Conservation (phyloP, 192 early-diverging fungal species). For the Coemansia sp. region DNA sequence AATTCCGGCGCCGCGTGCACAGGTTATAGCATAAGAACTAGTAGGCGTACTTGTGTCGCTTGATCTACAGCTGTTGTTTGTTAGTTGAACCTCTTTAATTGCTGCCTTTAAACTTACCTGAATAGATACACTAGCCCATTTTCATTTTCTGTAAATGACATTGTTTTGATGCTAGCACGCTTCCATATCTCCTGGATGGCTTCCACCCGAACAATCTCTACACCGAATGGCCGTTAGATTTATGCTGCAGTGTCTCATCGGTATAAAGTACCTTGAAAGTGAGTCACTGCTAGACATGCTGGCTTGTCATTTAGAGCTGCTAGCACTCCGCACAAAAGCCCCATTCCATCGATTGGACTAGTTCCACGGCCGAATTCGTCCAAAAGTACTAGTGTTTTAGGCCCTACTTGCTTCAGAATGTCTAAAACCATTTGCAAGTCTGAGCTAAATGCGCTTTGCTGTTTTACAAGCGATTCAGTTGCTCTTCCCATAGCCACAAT, state of each 20-base stretch:
- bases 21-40: constrained; percentile 16
- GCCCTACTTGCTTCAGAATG: constrained; percentile 10
- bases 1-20: constrained; percentile 30
- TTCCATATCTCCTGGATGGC: constrained; percentile 19
- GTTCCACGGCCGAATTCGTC: constrained; percentile 52
- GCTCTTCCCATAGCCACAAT: constrained; percentile 63
- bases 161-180: constrained; percentile 8
- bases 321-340: constrained; percentile 72
- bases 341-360: constrained; percentile 65
- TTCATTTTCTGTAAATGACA: constrained; percentile 16
- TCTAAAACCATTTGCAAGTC: constrained; percentile 19
- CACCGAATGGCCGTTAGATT: background rate
- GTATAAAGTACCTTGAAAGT: constrained; percentile 74
- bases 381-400: constrained; percentile 28
- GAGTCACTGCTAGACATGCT: constrained; percentile 73
- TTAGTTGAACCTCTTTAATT: background rate
- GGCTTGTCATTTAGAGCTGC: constrained; percentile 57
- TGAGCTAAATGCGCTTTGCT: constrained; percentile 29
- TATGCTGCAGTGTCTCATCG: too few species aligned
- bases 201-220: constrained; percentile 22
- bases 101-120: constrained; percentile 24
- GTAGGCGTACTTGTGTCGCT: background rate
- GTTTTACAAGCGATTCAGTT: constrained; percentile 27
- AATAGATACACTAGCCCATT: constrained; percentile 23
- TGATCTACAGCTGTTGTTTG: constrained; percentile 6